Conservation (phyloP, 176 grass and related monocot genomes). For the Alloteropsis semialata region DNA sequence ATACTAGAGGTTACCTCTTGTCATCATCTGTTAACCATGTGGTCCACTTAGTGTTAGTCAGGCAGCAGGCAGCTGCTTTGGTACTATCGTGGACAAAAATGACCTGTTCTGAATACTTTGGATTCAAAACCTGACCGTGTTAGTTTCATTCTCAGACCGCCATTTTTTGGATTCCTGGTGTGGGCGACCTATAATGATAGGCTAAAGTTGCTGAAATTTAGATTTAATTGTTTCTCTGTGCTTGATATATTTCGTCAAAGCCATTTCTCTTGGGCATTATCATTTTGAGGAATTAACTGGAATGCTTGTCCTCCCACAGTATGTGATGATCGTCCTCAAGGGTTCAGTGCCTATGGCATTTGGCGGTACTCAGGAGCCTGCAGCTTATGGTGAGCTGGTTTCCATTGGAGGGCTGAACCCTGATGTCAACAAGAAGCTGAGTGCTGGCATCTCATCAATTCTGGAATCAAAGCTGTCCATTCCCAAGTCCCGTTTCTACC, state of each 20-base stretch:
- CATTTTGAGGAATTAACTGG: slow-evolving; percentile 2
- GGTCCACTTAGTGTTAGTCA: not conserved
- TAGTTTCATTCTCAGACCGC: not conserved
- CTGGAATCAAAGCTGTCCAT: slow-evolving; percentile 72
- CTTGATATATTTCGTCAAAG: not conserved
- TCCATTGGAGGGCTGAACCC: slow-evolving; percentile 75
- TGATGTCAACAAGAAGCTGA: slow-evolving; percentile 76
- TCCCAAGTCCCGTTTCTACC: slow-evolving; percentile 69
- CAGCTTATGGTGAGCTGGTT: slow-evolving; percentile 44
- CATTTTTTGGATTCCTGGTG: not conserved
- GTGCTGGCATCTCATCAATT: slow-evolving; percentile 62
- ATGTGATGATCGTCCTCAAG: slow-evolving; percentile 89
- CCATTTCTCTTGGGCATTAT: not conserved
- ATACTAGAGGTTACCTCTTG: not conserved
- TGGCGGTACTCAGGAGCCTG: slow-evolving; percentile 61
- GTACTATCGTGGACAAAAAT: not conserved
- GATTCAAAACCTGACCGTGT: not conserved
- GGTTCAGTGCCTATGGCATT: slow-evolving; percentile 87
- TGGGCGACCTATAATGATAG: not conserved
- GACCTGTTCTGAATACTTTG: not conserved
- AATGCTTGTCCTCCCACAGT: slow-evolving; percentile 31
- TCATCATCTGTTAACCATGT: no score
- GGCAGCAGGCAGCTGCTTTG: not conserved
- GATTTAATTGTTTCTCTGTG: not conserved
- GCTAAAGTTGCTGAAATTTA: not conserved